A percentile compares a stretch with the other conserved stretches of the same genome.
These are phyloP conservation scores for Wickerhamiella allomyrinae DNA, from an alignment of 805 yeast species.

Conservation along the genomic window DNA sequence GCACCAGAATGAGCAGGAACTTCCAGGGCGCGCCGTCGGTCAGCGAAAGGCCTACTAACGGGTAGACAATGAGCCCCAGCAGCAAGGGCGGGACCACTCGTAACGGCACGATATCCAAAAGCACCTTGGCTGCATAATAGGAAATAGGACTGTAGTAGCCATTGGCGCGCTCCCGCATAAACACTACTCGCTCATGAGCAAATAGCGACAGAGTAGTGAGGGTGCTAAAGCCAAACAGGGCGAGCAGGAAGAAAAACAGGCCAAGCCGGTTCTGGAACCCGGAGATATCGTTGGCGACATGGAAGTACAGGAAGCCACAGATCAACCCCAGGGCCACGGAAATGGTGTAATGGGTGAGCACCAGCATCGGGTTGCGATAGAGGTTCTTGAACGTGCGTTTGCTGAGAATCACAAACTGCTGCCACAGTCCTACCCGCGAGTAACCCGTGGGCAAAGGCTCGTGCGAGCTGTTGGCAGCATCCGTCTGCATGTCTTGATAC, in stretches of 20 bases:
- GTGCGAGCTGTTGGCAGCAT: background rate
- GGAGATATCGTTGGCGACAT: constrained; percentile 74
- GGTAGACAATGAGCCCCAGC: constrained; percentile 68
- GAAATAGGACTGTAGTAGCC: constrained; percentile 83
- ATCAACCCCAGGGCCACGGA: constrained; percentile 66
- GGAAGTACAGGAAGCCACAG: constrained; percentile 74
- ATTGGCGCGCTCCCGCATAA: constrained; percentile 85
- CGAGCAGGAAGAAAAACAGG: constrained; percentile 74
- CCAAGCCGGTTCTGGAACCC: constrained; percentile 96
- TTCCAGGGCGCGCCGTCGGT: constrained; percentile 59
- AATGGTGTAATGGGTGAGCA: constrained; percentile 68
- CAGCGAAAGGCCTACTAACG: constrained; percentile 77
- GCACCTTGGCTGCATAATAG: constrained; percentile 69
- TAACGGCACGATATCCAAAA: constrained; percentile 86
- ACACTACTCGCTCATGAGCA: constrained; percentile 74
- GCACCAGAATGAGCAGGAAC: constrained; percentile 51
- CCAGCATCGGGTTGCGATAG: constrained; percentile 82
- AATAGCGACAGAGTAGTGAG: constrained; percentile 84
- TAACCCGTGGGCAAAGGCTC: constrained; percentile 8
- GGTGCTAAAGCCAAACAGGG: constrained; percentile 88
- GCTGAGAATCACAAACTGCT: constrained; percentile 61
- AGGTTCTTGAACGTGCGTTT: constrained; percentile 84
- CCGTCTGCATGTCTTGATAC: constrained; percentile 15
- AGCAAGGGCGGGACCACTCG: constrained; percentile 86
- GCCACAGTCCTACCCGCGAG: constrained; percentile 40